These are phyloP conservation scores for Ceratocystis huliohia DNA, from an alignment of 2,329 filamentous ascomycete species.

Conservation along the genomic window DNA sequence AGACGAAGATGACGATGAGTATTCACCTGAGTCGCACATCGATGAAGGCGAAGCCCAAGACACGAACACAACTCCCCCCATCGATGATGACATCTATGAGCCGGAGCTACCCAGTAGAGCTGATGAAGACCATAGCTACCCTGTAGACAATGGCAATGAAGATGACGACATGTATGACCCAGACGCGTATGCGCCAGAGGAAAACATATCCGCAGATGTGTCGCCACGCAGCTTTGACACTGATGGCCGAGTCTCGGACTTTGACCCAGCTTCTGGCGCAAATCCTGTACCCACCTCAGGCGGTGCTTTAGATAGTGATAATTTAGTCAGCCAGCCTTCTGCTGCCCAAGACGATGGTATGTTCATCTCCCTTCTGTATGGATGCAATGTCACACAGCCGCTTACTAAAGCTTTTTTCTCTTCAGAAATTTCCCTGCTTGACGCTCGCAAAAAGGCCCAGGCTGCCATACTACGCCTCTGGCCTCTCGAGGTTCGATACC, in stretches of 20 bases:
- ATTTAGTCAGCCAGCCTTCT: constrained; percentile 1
- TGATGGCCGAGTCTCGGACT: constrained; percentile 12
- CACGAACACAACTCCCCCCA: constrained; percentile 18
- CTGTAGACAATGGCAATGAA: constrained; percentile 17
- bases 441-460: constrained; percentile 47
- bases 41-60: constrained; percentile 5
- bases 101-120: constrained; percentile 24
- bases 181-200: constrained; percentile 13
- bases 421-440: constrained; percentile 23
- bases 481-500: constrained; percentile 57
- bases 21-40: constrained; percentile 8
- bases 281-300: constrained; percentile 9
- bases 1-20: constrained; percentile 9
- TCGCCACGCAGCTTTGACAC: constrained; percentile 12
- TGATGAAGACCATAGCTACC: neutral
- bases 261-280: neutral
- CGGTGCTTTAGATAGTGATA: constrained; percentile 2
- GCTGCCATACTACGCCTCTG: constrained; percentile 53
- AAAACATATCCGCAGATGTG: constrained; percentile 8
- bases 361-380: neutral
- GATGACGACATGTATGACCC: constrained; percentile 21
- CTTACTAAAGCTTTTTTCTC: neutral
- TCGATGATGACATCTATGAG: constrained; percentile 49
- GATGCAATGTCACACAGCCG: neutral
- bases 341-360: constrained; percentile 7